Base-by-base conservation (phyloP, 1,139 yeast species). In the Diutina catenulata region DNA sequence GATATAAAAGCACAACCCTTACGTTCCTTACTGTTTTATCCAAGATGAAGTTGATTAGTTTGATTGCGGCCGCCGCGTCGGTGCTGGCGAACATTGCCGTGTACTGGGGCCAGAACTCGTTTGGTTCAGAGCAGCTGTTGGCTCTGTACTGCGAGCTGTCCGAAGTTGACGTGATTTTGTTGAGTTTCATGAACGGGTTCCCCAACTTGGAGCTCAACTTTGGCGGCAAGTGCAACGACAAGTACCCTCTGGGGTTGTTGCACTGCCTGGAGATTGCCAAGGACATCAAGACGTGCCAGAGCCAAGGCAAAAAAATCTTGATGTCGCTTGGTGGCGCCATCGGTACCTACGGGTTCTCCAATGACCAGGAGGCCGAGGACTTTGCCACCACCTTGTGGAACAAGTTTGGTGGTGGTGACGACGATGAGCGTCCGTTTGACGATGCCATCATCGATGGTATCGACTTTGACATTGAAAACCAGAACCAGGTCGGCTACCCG, bases 81-180 rank as follows among this genome's bases (percentile, higher is more conserved):
- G 23, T 20, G 6, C 4, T 26, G 8, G 35, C 35, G 7, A 24
- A 21, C n/a, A 20, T 84, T 36, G 95, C 80, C 23, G 70, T 83
- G 11, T 86, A 86, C 59, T 87, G 95, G 95, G 96, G 96, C 36
- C 96, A 87, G 59, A 75, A 78, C 51, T 77, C 93, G 13, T 81
- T 75, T 25, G 86, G 86, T 11, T 53, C 74, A 31, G 95, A 87
- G 56, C 64, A 74, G 43, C 56, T 71, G 15, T 65, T 88, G 41
- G 65, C 78, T 5, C 57, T 65, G 41, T 84, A 86, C 61, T 88
- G 96, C 64, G 64, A 70, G 41, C 68, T 74, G 28, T 71, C 71
- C 42, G 68, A 75, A 37, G 81, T 78, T 27, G 95, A 86, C 51
- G 78, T 86, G 42, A 68, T 81, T 38, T 51, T 87, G 14, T 53